Base-by-base conservation (phyloP, 495 filamentous ascomycete species). In the Extremus antarcticus region DNA sequence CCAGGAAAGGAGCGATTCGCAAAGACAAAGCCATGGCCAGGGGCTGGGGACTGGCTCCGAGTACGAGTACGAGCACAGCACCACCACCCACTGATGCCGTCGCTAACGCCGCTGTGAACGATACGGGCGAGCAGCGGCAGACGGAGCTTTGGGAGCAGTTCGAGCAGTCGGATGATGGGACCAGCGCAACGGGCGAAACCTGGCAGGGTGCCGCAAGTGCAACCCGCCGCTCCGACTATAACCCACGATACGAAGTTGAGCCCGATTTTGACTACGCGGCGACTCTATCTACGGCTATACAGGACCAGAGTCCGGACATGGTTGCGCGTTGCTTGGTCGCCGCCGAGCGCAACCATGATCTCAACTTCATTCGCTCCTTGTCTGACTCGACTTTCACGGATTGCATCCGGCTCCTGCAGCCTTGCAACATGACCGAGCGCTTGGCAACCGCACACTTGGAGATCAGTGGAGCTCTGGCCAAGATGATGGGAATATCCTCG, bases 321-420 rank as follows among this genome's bases (percentile, higher is more conserved):
- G 45, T 47, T 4, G 46, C 48, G 11, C 53, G 57, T 13, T 60
- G 57, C 20, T 24, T 60, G 21, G 43, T 23, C 25, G 52, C 47
- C 10, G 57, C 57, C 21, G 19, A 43, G 20, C 38, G 22, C 17
- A 47, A 47, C 2, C 29, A 60, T 13, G 58, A 70, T 20, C 21
- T 25, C n/a, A 38, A 56, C 13, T 61, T 68, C 24, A 46, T 71
- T 9, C 32, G 17, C 15, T 47, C 54, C 1, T 50, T 76, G 19
- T 57, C 68, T 16, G n/a, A 63, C 1, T 57, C 61, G 17, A 70
- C 76, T 3, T 79, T 76, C 60, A 70, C 73, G 16, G 64, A 77
- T 32, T 65, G 80, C 48, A 66, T 82, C 32, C 64, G 67, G 20
- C 59, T 69, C 0, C 51, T 82, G 7, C 74, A 79, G 55, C 69